Evolutionary conservation across 345 rosid genomes (phyloP).

Genomic region (Citrus cavaleriei): DNA sequence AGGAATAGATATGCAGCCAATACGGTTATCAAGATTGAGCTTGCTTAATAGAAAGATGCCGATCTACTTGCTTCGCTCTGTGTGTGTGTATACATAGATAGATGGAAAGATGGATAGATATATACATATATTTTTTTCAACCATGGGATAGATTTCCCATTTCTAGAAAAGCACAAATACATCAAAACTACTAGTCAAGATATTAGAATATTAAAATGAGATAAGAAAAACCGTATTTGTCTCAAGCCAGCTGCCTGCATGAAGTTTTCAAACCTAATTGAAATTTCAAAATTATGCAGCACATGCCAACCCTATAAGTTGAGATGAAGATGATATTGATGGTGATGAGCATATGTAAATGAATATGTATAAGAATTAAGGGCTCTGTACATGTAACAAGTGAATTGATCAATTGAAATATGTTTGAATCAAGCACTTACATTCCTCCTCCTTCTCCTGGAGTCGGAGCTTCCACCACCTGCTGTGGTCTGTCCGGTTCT

Average conservation of each 20-base stretch:
- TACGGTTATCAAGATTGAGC: background rate
- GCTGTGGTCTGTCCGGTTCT: slow-evolving; percentile 35
- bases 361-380: no score
- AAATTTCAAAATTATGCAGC: background rate
- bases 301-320: background rate
- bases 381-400: background rate
- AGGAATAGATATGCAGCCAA: background rate
- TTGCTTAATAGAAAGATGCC: background rate
- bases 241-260: background rate
- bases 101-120: no score
- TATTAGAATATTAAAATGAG: background rate
- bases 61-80: background rate
- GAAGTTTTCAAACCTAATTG: background rate
- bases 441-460: slow-evolving; percentile 53
- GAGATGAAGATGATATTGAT: background rate
- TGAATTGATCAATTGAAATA: background rate
- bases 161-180: background rate
- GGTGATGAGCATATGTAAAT: background rate
- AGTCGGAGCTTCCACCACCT: slow-evolving; percentile 23
- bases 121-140: background rate
- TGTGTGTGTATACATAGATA: background rate
- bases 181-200: background rate
- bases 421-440: slow-evolving; percentile 39
- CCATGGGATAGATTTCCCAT: background rate
- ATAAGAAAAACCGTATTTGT: background rate